Conservation (phyloP, 139 green algal species). For the Chlamydomonas incerta region DNA sequence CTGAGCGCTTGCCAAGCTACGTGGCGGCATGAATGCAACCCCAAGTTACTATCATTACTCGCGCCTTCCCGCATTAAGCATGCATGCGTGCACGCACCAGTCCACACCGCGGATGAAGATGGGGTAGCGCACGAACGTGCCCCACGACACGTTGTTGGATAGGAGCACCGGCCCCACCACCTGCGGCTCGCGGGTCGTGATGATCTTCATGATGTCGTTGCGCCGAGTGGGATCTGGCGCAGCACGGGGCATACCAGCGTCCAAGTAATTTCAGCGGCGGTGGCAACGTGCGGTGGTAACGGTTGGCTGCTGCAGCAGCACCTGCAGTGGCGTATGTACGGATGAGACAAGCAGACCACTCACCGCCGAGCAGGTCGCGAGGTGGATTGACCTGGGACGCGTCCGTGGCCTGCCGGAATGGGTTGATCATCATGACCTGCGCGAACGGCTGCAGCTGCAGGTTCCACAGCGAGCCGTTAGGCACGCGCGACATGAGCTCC, state of each 20-base stretch:
- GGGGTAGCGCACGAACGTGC: constrained; percentile 33
- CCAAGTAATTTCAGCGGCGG: too few relatives aligned
- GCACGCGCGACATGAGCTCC: constrained; percentile 16
- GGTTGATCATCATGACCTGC: neutral
- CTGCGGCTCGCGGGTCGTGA: neutral
- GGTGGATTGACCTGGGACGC: neutral
- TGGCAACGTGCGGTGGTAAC: too few relatives aligned
- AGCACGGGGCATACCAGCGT: too few relatives aligned
- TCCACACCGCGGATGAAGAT: constrained; percentile 5
- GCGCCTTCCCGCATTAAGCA: constrained; percentile 13
- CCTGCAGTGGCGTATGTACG: too few relatives aligned
- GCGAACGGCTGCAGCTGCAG: constrained; percentile 39
- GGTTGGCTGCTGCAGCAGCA: too few relatives aligned
- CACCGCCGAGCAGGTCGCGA: too few relatives aligned
- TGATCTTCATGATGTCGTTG: constrained; percentile 15
- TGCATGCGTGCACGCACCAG: neutral
- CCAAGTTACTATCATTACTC: too few relatives aligned
- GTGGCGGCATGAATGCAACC: too few relatives aligned
- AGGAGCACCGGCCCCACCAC: constrained; percentile 26
- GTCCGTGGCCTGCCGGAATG: neutral
- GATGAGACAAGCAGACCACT: too few relatives aligned
- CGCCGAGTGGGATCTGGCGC: constrained; percentile 14
- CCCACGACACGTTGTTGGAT: neutral
- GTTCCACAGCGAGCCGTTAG: constrained; percentile 14
- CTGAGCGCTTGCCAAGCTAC: too few relatives aligned